Evolutionary conservation across 176 grass and related monocot species (phyloP).

Genomic region (Carex parvula): DNA sequence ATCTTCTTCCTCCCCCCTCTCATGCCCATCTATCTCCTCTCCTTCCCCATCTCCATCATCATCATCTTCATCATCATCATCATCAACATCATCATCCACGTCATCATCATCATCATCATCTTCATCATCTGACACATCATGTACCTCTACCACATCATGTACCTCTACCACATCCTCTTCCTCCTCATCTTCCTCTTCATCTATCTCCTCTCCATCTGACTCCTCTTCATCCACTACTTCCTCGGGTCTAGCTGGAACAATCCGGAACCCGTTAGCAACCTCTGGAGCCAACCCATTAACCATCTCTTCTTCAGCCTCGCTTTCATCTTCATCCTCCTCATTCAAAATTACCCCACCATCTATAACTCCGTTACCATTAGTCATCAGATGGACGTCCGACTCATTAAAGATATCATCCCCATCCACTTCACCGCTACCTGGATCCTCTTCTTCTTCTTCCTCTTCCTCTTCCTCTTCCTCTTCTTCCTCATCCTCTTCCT

Average conservation of each 20-base stretch:
- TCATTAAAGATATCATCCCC: slow-evolving; percentile 43
- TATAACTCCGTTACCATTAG: slow-evolving; percentile 53
- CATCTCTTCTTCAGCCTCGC: slow-evolving; percentile 68
- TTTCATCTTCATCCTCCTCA: slow-evolving; percentile 81
- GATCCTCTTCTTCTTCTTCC: slow-evolving; percentile 72
- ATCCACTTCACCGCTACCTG: slow-evolving; percentile 76
- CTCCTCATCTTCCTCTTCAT: slow-evolving; percentile 56
- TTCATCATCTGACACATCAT: slow-evolving; percentile 48
- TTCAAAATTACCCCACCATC: slow-evolving; percentile 33
- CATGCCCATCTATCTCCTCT: slow-evolving; percentile 92
- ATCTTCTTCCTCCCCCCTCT: slow-evolving; percentile 80
- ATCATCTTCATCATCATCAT: slow-evolving; percentile 51
- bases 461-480: slow-evolving; percentile 53
- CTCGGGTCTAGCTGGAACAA: slow-evolving; percentile 31
- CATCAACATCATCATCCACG: slow-evolving; percentile 54
- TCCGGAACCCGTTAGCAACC: slow-evolving; percentile 67
- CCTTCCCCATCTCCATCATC: slow-evolving; percentile 47
- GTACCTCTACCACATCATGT: slow-evolving; percentile 40
- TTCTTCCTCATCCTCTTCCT: slow-evolving; percentile 67
- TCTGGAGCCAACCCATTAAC: slow-evolving; percentile 41
- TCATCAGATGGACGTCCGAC: slow-evolving; percentile 13
- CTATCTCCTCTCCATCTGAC: slow-evolving; percentile 48
- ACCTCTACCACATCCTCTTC: slow-evolving; percentile 80
- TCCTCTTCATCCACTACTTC: slow-evolving; percentile 42
- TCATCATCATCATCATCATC: slow-evolving; percentile 48